Conservation (phyloP, 805 yeast genomes). For the Ogataea neopini region DNA sequence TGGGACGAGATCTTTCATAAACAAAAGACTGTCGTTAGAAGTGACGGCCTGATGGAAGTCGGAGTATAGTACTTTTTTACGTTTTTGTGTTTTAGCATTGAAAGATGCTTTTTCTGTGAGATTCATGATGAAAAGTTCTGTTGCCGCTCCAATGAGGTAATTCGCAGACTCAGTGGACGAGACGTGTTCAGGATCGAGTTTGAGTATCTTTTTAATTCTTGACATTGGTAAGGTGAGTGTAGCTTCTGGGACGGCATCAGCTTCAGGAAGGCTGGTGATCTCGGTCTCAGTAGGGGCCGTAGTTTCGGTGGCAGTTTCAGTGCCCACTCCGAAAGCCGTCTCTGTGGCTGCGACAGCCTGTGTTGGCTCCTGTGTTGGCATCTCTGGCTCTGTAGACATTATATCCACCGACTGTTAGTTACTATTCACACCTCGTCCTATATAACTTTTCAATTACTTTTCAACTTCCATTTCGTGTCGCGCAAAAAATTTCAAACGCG, state of each 20-base stretch:
- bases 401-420: too few relatives aligned
- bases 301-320: too few relatives aligned
- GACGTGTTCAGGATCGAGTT: conserved; percentile 71
- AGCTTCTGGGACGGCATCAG: conserved; percentile 15
- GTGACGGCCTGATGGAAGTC: conserved; percentile 69
- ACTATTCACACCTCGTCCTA: too few relatives aligned
- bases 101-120: conserved; percentile 70
- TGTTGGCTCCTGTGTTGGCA: background rate
- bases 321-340: too few relatives aligned
- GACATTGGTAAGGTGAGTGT: conserved; percentile 54
- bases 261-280: too few relatives aligned
- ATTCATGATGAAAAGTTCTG: conserved; percentile 70
- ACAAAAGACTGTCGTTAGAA: conserved; percentile 58
- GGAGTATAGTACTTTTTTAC: conserved; percentile 68
- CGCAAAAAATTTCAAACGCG: conserved; percentile 7
- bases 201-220: conserved; percentile 69
- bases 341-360: too few relatives aligned
- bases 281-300: too few relatives aligned
- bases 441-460: too few relatives aligned
- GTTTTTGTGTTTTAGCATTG: conserved; percentile 60
- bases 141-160: conserved; percentile 74
- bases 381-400: background rate
- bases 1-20: conserved; percentile 69
- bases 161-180: conserved; percentile 71
- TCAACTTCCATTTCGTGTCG: conserved; percentile 14